Percentiles rank a stretch among this genome's conserved stretches.
phyloP scores from a whole-genome alignment of 2,329 filamentous ascomycete species.

The Camptophora hylomeconis region DNA sequence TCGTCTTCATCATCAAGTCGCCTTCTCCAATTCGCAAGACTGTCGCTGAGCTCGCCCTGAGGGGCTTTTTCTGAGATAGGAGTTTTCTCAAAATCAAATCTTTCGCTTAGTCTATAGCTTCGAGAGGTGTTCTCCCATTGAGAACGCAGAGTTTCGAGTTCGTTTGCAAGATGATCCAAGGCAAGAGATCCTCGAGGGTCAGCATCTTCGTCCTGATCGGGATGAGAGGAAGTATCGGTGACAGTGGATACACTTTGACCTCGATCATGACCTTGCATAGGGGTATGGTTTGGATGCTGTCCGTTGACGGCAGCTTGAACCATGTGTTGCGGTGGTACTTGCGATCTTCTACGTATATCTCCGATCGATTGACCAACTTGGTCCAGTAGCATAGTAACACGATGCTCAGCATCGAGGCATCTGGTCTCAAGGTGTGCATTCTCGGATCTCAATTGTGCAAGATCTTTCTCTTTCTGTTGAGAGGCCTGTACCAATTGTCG shows the following conservation, averaged over 20 bases:
- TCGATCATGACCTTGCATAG: conserved; percentile 8
- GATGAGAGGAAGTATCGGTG: conserved; percentile 29
- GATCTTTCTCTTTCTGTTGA: conserved; percentile 48
- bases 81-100: conserved; percentile 69
- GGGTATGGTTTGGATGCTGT: background rate
- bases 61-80: conserved; percentile 24
- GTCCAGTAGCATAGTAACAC: conserved; percentile 82
- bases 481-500: conserved; percentile 45
- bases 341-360: conserved; percentile 72
- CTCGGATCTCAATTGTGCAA: conserved; percentile 73
- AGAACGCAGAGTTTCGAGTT: conserved; percentile 76
- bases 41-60: conserved; percentile 45
- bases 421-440: conserved; percentile 70
- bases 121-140: conserved; percentile 97
- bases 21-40: conserved; percentile 67
- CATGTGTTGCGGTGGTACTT: conserved; percentile 18
- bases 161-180: conserved; percentile 79
- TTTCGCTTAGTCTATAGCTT: conserved; percentile 79
- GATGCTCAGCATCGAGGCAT: conserved; percentile 79
- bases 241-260: conserved; percentile 25
- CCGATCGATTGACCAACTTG: conserved; percentile 90
- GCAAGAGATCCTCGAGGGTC: conserved; percentile 54
- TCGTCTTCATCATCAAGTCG: conserved; percentile 52
- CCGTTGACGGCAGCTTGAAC: background rate
- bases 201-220: conserved; percentile 25